phyloP scores from a whole-genome alignment of 2,329 filamentous ascomycete genomes.

The Samsoniella hepiali region DNA sequence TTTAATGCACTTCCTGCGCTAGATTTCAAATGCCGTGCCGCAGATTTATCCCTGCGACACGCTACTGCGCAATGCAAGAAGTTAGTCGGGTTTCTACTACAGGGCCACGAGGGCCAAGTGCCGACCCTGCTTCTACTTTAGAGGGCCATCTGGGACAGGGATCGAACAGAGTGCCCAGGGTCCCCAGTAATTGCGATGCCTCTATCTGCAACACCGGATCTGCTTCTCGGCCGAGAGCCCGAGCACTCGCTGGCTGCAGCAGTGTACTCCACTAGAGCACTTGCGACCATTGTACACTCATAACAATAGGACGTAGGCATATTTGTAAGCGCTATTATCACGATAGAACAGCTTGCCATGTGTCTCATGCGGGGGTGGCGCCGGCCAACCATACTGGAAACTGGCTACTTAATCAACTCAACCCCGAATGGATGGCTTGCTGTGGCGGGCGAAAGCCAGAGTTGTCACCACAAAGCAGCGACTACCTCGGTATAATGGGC shows the following conservation, averaged over 20 bases:
- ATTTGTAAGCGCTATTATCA: not conserved
- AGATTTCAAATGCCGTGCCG: not conserved
- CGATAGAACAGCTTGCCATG: not conserved
- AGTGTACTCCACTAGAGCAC: not conserved
- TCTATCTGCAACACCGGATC: not conserved
- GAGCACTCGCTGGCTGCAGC: not conserved
- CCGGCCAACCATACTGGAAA: not conserved
- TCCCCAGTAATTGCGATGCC: too few species aligned
- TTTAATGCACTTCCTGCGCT: not conserved
- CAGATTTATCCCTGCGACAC: not conserved
- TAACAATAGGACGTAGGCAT: not conserved
- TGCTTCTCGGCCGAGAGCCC: conserved; percentile 9
- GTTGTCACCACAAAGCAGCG: too few species aligned
- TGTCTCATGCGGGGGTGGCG: not conserved
- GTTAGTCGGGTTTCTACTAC: not conserved
- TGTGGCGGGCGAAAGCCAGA: too few species aligned
- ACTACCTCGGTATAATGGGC: not conserved
- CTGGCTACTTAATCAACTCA: not conserved
- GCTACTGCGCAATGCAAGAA: not conserved
- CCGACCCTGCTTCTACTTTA: too few species aligned
- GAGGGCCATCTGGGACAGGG: too few species aligned
- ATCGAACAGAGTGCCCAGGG: too few species aligned
- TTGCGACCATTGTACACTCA: not conserved
- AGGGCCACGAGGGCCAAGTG: not conserved
- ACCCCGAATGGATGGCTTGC: too few species aligned